Evolutionary conservation across 768 basidiomycete genomes (phyloP), one percentile per base, ranked within the genome.

Genomic region (Lentinula raphanica): DNA sequence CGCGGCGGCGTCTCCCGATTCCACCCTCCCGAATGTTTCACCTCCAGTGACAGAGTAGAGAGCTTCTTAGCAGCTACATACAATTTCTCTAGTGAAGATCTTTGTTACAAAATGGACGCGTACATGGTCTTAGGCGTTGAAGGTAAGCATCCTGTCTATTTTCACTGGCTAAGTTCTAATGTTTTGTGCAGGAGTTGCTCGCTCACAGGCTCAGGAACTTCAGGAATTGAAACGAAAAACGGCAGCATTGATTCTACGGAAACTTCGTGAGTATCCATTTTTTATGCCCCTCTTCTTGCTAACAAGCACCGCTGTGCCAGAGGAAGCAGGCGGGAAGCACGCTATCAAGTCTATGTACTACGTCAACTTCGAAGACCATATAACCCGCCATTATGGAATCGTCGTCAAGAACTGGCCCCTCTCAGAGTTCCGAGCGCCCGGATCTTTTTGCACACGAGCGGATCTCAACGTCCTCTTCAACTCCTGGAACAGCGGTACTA

Each of bases 381-480:
- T 68, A 49, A 68, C 67, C 6, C 17, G 25, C 7, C 48, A 8
- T 31, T 49, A 62, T 39, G 56, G 62, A 35, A 54, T 68, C 19
- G 58, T 64, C 35, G 12, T 62, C 45, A 60, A 65, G 28, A 54
- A 51, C 50, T 68, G 67, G 67, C 67, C 65, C 5, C 62, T 65
- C 19, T 12, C 25, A 6, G 42, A 54, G 15, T 65, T 68, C 61
- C 28, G 13, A 11, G 19, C 45, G 5, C 67, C 65, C 0, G 54
- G 64, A 19, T 29, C 40, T 9, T 35, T 67, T 25, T 45, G 35
- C 13, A 59, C 58, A 7, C 53, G 31, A 23, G 39, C 55, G 9
- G 66, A 65, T 29, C 40, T 65, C 13, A 40, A 59, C 9, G 21
- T 63, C 3, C 51, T 62, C 4, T 59, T 42, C 17, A 38, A 58